Base-by-base conservation (phyloP, 768 basidiomycete genomes). In the Trametes cingulata region DNA sequence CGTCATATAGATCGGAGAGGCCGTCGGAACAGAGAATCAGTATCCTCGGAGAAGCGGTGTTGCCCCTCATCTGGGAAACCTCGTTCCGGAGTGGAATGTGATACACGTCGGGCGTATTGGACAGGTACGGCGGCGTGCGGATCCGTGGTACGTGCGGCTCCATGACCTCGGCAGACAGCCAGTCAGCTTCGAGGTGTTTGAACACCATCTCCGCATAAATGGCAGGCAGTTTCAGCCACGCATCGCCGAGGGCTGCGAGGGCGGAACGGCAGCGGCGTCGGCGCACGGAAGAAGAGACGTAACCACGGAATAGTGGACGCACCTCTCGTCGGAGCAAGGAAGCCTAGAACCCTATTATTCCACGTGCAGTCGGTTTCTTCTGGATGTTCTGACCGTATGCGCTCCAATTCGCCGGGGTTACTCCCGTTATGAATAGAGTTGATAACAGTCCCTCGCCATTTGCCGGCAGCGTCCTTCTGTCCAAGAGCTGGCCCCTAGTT, bases 281-380 rank as follows among this genome's bases (percentile, higher is more conserved):
- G 49, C 42, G 43, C 22, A 47, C 47, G 39, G 43, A 22, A 45
- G 17, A 14, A 29, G 42, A 55, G 15, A n/a, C 46, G 52, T 22
- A 40, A 40, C 52, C 48, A 80, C 84, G 67, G 29, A 33, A 33
- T 10, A 10, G 10, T 10, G 10, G 29, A 33, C 29, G 29, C 69
- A 90, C 90, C 87, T 73, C 90, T 81, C 66, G 86, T 88, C 52
- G 89, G 88, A 3, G 89, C 87, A 27, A 92, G 82, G 56, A 87
- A 88, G 56, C 90, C 90, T 52, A 91, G 83, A 50, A 91, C 85
- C 50, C 90, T 80, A 64, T 79, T 76, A 61, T 89, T 83, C 47
- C 84, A 66, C 42, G 90, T 77, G 63, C 86, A 88, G 62, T 87
- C 87, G 15, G 82, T 75, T 72, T 92, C 90, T 46, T 79, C 82